These are phyloP conservation scores for Sutorius eximius DNA, from an alignment of 1,284 basidiomycete species.

Conservation along the genomic window DNA sequence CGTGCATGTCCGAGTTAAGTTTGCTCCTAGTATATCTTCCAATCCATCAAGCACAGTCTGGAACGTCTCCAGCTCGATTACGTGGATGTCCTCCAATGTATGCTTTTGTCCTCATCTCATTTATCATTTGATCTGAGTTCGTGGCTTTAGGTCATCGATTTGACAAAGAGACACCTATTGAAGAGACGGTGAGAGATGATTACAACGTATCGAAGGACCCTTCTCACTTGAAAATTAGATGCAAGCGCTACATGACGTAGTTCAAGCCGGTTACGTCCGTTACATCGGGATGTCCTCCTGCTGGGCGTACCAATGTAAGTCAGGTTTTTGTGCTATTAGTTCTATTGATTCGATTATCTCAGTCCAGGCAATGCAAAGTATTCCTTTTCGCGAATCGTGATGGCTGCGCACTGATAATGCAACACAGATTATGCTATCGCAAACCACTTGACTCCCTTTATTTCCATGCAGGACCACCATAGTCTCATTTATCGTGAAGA, in stretches of 20 bases:
- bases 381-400: neutral
- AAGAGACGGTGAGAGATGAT: slow-evolving; percentile 17
- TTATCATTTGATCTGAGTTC: neutral
- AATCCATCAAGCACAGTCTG: slow-evolving; percentile 63
- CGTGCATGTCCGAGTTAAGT: neutral
- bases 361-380: slow-evolving; percentile 36
- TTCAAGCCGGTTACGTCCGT: slow-evolving; percentile 48
- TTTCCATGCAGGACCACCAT: slow-evolving; percentile 56
- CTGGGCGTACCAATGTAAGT: slow-evolving; percentile 34
- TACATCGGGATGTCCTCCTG: slow-evolving; percentile 53
- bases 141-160: slow-evolving; percentile 18
- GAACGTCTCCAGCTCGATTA: slow-evolving; percentile 68
- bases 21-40: slow-evolving; percentile 59
- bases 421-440: slow-evolving; percentile 23
- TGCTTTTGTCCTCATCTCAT: neutral
- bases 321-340: neutral
- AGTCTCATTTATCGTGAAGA: slow-evolving; percentile 48
- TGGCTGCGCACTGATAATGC: slow-evolving; percentile 30
- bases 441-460: slow-evolving; percentile 48
- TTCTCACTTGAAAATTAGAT: slow-evolving; percentile 29
- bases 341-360: neutral
- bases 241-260: slow-evolving; percentile 54
- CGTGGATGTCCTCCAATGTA: slow-evolving; percentile 63
- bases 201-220: neutral
- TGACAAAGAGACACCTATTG: slow-evolving; percentile 21